These are phyloP conservation scores for Cryphonectria japonica DNA, from an alignment of 2,329 filamentous ascomycete species.

Conservation along the genomic window DNA sequence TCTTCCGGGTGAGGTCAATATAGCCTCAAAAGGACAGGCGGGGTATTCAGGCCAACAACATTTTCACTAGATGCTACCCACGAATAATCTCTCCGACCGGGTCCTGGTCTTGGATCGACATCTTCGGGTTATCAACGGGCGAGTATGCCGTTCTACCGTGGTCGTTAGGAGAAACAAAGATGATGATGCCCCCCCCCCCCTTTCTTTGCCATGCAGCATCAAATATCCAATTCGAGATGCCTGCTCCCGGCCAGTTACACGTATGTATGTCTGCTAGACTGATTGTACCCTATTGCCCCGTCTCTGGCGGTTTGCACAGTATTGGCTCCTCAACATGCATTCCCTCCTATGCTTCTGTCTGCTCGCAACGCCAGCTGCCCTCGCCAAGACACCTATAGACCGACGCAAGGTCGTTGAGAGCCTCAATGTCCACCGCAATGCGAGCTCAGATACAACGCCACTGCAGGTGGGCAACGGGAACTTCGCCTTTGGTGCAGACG, in stretches of 20 bases:
- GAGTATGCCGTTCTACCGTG: constrained; percentile 11
- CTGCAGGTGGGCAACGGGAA: constrained; percentile 56
- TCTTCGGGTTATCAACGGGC: constrained; percentile 25
- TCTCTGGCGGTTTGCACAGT: not conserved
- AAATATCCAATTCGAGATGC: constrained; percentile 3
- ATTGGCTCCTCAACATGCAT: not conserved
- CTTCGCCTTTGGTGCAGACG: constrained; percentile 52
- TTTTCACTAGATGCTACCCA: not conserved
- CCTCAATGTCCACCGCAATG: constrained; percentile 53
- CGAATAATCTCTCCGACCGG: constrained; percentile 4
- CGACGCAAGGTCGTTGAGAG: constrained; percentile 41
- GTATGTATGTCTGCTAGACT: not conserved
- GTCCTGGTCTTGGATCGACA: constrained; percentile 9
- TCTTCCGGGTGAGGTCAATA: constrained; percentile 21
- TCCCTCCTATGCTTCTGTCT: constrained; percentile 16
- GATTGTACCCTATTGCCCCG: not conserved
- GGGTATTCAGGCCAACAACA: constrained; percentile 1
- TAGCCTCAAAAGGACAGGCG: constrained; percentile 20
- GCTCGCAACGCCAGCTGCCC: constrained; percentile 14
- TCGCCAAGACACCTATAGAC: constrained; percentile 34
- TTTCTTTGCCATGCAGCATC: not conserved
- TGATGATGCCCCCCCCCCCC: not conserved
- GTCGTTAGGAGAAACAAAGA: not conserved
- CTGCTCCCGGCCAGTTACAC: not conserved
- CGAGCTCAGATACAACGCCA: constrained; percentile 53